Conservation (phyloP, 441 rosid genomes). For the Bruguiera hainesii region DNA sequence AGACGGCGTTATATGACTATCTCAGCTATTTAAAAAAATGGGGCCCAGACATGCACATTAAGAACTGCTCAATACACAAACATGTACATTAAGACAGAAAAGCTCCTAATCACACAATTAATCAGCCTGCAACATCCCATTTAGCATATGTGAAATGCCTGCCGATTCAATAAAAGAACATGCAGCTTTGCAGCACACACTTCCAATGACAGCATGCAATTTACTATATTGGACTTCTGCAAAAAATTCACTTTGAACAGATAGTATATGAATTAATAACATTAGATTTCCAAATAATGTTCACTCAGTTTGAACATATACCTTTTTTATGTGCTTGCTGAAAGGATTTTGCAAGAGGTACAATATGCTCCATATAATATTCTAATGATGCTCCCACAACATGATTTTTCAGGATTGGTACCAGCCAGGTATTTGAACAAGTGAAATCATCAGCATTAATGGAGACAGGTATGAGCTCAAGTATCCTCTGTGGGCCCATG, state of each 20-base stretch:
- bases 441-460: slow-evolving; percentile 46
- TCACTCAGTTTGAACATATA: slow-evolving; percentile 24
- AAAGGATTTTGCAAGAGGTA: slow-evolving; percentile 78
- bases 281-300: background rate
- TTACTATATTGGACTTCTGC: no score
- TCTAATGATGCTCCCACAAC: slow-evolving; percentile 67
- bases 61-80: no score
- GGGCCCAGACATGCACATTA: no score
- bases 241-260: background rate
- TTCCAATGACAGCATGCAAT: no score
- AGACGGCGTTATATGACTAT: no score
- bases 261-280: background rate
- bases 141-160: no score
- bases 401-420: slow-evolving; percentile 67
- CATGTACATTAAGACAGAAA: no score
- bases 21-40: no score
- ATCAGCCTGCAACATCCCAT: no score
- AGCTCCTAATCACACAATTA: no score
- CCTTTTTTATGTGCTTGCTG: slow-evolving; percentile 61
- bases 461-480: slow-evolving; percentile 65
- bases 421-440: slow-evolving; percentile 71
- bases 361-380: slow-evolving; percentile 72
- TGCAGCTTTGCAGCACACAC: no score
- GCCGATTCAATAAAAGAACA: no score
- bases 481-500: slow-evolving; percentile 76